A percentile compares a stretch with the other conserved stretches of the same genome.
These are phyloP conservation scores for Prunella vulgaris DNA, from an alignment of 257 asterid species.

Conservation along the genomic window DNA sequence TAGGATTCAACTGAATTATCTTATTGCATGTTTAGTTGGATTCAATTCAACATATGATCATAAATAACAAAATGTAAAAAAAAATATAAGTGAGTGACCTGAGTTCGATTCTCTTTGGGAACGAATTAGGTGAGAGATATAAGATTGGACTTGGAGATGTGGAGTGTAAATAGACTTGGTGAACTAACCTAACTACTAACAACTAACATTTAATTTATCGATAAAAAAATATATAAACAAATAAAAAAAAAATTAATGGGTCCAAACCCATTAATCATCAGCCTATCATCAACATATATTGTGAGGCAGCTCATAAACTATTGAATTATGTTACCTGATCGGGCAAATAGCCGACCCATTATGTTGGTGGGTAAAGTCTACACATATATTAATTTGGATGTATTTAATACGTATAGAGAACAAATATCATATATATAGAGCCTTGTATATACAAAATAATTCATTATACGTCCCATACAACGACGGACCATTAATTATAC, in stretches of 20 bases:
- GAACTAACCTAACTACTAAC: too few relatives aligned
- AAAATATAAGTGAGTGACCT: too few relatives aligned
- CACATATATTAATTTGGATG: constrained; percentile 4
- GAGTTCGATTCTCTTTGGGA: too few relatives aligned
- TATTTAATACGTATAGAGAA: background rate
- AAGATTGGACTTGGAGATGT: too few relatives aligned
- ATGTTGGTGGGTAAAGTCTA: constrained; percentile 53
- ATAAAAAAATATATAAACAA: too few relatives aligned
- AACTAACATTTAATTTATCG: too few relatives aligned
- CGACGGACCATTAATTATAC: constrained; percentile 7
- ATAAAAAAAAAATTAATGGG: constrained; percentile 7
- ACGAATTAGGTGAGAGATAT: too few relatives aligned
- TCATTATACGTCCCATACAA: background rate
- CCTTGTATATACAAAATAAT: background rate
- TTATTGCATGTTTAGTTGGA: constrained; percentile 30
- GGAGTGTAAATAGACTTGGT: too few relatives aligned
- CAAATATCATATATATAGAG: background rate
- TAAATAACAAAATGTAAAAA: too few relatives aligned
- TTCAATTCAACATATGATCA: too few relatives aligned
- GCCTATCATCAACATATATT: constrained; percentile 33
- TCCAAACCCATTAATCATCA: constrained; percentile 27
- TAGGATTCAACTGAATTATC: constrained; percentile 44
- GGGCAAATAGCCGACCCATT: constrained; percentile 51
- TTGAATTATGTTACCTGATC: constrained; percentile 38
- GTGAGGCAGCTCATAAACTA: constrained; percentile 50